Conservation (phyloP, 2,329 filamentous ascomycete species). For the Penicillium fuscoglaucum region DNA sequence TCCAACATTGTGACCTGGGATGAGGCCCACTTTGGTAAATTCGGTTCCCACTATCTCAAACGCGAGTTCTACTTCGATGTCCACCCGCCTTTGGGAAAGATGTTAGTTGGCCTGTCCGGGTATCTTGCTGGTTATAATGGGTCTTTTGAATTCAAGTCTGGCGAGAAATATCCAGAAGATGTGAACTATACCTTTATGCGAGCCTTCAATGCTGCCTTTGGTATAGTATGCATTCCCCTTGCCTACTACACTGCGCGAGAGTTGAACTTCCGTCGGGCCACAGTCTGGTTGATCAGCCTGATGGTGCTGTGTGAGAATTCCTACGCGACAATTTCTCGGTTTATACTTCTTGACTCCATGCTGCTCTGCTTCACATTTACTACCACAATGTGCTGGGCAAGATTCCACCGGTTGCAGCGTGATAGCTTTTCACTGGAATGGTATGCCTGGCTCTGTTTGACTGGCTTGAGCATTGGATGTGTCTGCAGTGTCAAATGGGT, state of each 20-base stretch:
- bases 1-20: conserved; percentile 75
- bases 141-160: conserved; percentile 98
- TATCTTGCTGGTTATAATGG: conserved; percentile 98
- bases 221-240: conserved; percentile 85
- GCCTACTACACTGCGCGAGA: conserved; percentile 95
- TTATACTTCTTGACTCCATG: conserved; percentile 98
- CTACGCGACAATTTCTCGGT: conserved; percentile 97
- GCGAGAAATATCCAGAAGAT: conserved; percentile 89
- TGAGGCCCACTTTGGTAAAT: conserved; percentile 75
- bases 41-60: conserved; percentile 98
- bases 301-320: conserved; percentile 99
- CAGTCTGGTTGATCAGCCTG: conserved; percentile 91
- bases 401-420: conserved; percentile 85
- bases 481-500: conserved; percentile 99
- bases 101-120: conserved; percentile 94
- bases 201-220: conserved; percentile 93
- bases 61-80: conserved; percentile 99
- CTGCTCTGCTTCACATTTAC: conserved; percentile 98
- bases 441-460: conserved; percentile 93
- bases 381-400: conserved; percentile 94
- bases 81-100: conserved; percentile 94
- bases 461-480: conserved; percentile 92
- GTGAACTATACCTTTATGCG: conserved; percentile 99
- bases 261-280: conserved; percentile 78
- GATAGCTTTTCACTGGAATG: conserved; percentile 87